Evolutionary conservation across 2,329 filamentous ascomycete species (phyloP), one percentile per base, ranked within the genome.

Genomic region (Cladosporium sp.): DNA sequence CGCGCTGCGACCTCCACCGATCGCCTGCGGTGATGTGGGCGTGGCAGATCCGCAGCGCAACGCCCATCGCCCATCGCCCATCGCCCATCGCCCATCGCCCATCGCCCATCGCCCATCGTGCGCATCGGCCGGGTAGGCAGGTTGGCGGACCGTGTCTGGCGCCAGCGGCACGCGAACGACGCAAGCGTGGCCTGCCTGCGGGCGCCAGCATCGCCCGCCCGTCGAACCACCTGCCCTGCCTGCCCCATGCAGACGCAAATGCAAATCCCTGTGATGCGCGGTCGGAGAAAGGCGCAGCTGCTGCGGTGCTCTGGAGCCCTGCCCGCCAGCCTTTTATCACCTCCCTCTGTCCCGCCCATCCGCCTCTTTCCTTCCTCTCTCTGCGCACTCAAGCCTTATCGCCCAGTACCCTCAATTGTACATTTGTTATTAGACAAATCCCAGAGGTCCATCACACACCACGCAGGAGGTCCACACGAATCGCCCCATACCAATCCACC

Each of bases 371-470:
- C 33, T 43, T 32, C 40, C 33, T 37, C 35, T 48, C 22, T 38
- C 18, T 18, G 7, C 9, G 9, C 31, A 33, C 31, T 31, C 41
- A 35, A n/a, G 43, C 31, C 40, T 38, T 11, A 18, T 32, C 48
- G 22, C 22, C 22, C 22, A 28, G 22, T 28, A 50, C 40, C 38
- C 48, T 50, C 48, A 37, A 43, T 14, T 9, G 19, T 37, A 42
- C 40, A 46, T 55, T 57, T 57, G 55, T 57, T 57, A 57, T 57
- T 57, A 57, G 55, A 57, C 55, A 57, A 52, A 52, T 52, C 28
- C 52, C 32, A 31, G 52, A 53, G 44, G 46, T 44, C 32, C 32
- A 49, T 19, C 43, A 28, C 22, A 28, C 22, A 28, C 22, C 22
- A 28, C 22, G 22, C 22, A 28, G 22, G 22, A 28, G 22, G 9